These are phyloP conservation scores for Populus ilicifolia DNA, from an alignment of 345 rosid species.

Conservation along the genomic window DNA sequence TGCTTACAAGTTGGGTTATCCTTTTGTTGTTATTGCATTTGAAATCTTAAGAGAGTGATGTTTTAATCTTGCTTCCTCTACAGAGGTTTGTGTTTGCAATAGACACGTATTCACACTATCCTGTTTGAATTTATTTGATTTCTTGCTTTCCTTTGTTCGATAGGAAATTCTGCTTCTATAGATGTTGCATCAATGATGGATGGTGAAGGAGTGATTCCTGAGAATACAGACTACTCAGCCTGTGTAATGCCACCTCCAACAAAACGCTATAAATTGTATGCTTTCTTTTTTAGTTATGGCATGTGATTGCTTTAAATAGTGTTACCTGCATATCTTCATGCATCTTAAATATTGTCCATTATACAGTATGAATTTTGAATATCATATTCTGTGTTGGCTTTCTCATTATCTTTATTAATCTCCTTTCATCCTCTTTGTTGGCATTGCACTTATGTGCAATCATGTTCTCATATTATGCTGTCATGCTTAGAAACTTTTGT, in stretches of 20 bases:
- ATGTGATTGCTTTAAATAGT: slow-evolving; percentile 10
- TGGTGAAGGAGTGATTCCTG: slow-evolving; percentile 34
- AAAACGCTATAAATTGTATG: slow-evolving; percentile 56
- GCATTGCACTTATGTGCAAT: background rate
- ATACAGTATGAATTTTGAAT: background rate
- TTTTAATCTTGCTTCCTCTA: background rate
- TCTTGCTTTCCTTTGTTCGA: slow-evolving; percentile 12
- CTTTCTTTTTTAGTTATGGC: slow-evolving; percentile 16
- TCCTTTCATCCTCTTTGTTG: background rate
- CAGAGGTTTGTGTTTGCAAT: background rate
- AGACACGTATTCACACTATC: background rate
- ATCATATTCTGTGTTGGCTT: background rate
- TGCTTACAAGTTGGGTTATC: background rate
- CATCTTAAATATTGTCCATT: background rate
- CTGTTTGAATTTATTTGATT: slow-evolving; percentile 7
- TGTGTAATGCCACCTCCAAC: slow-evolving; percentile 41
- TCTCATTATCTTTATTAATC: background rate
- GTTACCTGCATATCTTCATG: slow-evolving; percentile 4
- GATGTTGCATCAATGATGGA: slow-evolving; percentile 23
- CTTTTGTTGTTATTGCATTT: background rate
- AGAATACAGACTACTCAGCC: slow-evolving; percentile 29
- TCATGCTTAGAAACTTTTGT: background rate
- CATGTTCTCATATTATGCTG: background rate
- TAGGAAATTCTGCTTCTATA: slow-evolving; percentile 32
- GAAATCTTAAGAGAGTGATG: background rate